Evolutionary conservation across 805 yeast genomes (phyloP).

Genomic region (Lipomyces japonicus): DNA sequence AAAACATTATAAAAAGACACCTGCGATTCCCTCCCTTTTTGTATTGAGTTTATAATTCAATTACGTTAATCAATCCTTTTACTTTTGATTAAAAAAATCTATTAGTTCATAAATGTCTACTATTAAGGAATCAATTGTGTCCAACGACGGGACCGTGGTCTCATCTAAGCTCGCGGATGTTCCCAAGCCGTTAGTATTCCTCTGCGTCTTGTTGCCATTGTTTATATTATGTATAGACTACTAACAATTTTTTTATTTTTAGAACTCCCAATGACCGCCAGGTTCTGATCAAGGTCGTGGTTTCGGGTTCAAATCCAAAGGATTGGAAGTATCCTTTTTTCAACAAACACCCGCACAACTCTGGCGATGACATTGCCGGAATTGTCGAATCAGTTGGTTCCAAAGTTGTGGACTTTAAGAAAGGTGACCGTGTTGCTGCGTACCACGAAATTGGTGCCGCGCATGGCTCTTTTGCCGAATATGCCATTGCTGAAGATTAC

Average conservation of each 20-base stretch:
- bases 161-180: neutral
- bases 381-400: conserved; percentile 15
- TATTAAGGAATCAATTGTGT: neutral
- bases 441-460: conserved; percentile 17
- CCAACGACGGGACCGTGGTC: neutral
- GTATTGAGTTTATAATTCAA: no score
- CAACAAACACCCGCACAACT: conserved; percentile 7
- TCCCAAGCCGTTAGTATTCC: neutral
- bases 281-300: conserved; percentile 24
- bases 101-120: neutral
- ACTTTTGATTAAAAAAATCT: neutral
- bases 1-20: no score
- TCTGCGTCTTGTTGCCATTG: no score
- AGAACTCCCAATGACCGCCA: neutral
- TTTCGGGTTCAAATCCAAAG: conserved; percentile 25
- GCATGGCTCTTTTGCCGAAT: conserved; percentile 25
- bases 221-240: no score
- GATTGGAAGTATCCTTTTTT: conserved; percentile 21
- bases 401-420: conserved; percentile 15
- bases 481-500: conserved; percentile 15
- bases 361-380: conserved; percentile 27
- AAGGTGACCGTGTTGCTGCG: conserved; percentile 25
- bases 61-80: neutral
- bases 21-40: no score
- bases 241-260: neutral